Conservation (phyloP, 2,329 filamentous ascomycete genomes). For the Huntiella bhutanensis region DNA sequence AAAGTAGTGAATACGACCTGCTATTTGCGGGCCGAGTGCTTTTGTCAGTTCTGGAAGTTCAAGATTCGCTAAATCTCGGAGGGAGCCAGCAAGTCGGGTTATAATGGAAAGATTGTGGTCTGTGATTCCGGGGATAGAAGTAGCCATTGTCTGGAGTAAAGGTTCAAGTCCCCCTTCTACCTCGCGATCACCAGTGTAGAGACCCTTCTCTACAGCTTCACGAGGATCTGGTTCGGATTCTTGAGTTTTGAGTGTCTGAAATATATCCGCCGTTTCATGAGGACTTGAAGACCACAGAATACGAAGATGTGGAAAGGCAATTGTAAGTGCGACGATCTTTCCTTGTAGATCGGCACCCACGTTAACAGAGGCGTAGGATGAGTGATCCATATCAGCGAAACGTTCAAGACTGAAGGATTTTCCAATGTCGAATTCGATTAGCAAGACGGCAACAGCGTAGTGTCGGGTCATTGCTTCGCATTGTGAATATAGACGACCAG, state of each 20-base stretch:
- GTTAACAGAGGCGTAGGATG: neutral
- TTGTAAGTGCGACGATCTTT: constrained; percentile 77
- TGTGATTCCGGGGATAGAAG: constrained; percentile 64
- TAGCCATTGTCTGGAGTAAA: constrained; percentile 25
- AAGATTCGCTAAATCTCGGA: constrained; percentile 77
- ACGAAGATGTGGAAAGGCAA: constrained; percentile 75
- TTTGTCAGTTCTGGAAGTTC: constrained; percentile 50
- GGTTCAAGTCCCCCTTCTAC: constrained; percentile 6
- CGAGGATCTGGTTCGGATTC: constrained; percentile 82
- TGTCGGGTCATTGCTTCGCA: constrained; percentile 86
- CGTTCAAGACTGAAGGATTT: constrained; percentile 91
- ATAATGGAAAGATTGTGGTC: constrained; percentile 58
- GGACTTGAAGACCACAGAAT: constrained; percentile 89
- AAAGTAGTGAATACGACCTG: constrained; percentile 58
- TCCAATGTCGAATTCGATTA: constrained; percentile 96
- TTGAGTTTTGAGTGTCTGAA: constrained; percentile 78
- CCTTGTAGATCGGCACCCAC: constrained; percentile 51
- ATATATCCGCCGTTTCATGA: constrained; percentile 94
- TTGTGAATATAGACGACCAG: constrained; percentile 81
- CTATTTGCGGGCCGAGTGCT: constrained; percentile 60
- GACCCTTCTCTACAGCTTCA: constrained; percentile 62
- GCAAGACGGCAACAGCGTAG: constrained; percentile 74
- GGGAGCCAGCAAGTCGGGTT: constrained; percentile 52
- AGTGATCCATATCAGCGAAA: constrained; percentile 34
- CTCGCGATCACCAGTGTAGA: constrained; percentile 34